Base-by-base conservation (phyloP, 2,329 filamentous ascomycete species). In the Penicillium aurantiogriseum region DNA sequence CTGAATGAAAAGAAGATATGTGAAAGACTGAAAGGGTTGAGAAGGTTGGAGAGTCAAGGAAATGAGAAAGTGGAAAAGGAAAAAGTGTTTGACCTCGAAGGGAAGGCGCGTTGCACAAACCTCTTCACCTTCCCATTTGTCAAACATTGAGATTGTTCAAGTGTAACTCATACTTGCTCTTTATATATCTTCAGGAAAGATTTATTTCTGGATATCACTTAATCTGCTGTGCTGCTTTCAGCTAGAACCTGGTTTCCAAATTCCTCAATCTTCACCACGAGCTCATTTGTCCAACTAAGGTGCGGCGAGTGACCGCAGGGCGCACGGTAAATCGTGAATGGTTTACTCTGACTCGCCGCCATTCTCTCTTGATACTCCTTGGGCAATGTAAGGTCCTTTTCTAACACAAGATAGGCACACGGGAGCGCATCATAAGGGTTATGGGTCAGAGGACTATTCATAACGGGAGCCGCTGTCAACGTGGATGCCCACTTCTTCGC, bases 301-400 rank as follows among this genome's bases (percentile, higher is more conserved):
- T 72, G 68, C 11, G 71, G 70, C 4, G 68, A 74, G 51, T 74
- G 72, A 4, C 70, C 69, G 7, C 68, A 46, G 0, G 65, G 56
- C 0, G 63, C 67, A 21, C 42, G 49, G 51, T 71, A 73, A 2
- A 70, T 42, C 0, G 58, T 70, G 40, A 73, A 71, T 0, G 51
- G 44, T 40, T 63, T 42, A 8, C 27, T 54, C 33, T 73, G 71
- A 3, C 62, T 39, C 1, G 62, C 62, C 2, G 67, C 61, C 71
- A 75, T 75, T 0, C 48, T 52, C 44, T 75, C 69, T 15, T 74
- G 70, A 38, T 72, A 73, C 10, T 65, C 67, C 46, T 64, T 65
- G 0, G 69, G 65, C n/a, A 75, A 35, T 2, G 59, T 68, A n/a
- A 48, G 10, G 50, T 74, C 73, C 0, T 61, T 54, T 23, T 73